These are phyloP conservation scores for Gomphus bonarii DNA, from an alignment of 1,284 basidiomycete species.

Conservation along the genomic window DNA sequence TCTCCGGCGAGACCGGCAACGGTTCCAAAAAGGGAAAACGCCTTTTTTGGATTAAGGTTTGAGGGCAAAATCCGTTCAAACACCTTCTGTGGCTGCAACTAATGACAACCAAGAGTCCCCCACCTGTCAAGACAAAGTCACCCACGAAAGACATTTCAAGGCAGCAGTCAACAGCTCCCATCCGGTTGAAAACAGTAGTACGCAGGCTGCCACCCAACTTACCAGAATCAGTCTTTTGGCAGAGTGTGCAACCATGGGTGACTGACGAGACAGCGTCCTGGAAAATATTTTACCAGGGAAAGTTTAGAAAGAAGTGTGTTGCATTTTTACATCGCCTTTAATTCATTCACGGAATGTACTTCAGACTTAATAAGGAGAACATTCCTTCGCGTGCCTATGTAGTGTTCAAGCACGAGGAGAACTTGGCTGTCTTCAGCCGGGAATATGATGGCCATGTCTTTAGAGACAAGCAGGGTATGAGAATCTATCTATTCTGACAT, in stretches of 20 bases:
- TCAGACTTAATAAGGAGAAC: constrained; percentile 70
- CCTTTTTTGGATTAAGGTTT: too few relatives aligned
- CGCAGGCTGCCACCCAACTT: constrained; percentile 86
- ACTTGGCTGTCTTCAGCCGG: constrained; percentile 66
- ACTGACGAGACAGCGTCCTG: constrained; percentile 60
- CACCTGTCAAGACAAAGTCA: not conserved
- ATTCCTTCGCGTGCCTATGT: constrained; percentile 87
- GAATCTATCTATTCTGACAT: constrained; percentile 1
- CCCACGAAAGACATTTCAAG: not conserved
- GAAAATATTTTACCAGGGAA: constrained; percentile 61
- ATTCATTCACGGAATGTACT: not conserved
- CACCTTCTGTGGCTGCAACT: not conserved
- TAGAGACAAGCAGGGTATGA: constrained; percentile 79
- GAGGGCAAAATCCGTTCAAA: too few relatives aligned
- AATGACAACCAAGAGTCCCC: constrained; percentile 1
- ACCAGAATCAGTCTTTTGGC: constrained; percentile 91
- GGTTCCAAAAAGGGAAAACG: too few relatives aligned
- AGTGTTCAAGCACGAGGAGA: constrained; percentile 70
- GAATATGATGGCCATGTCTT: constrained; percentile 91
- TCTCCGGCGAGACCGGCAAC: too few relatives aligned
- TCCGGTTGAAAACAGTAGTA: constrained; percentile 82
- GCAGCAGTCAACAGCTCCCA: constrained; percentile 17
- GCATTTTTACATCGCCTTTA: constrained; percentile 4
- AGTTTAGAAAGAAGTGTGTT: constrained; percentile 60
- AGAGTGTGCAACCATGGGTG: constrained; percentile 79